Conservation (phyloP, 2,329 filamentous ascomycete species). For the Fusarium solani-melongenae region DNA sequence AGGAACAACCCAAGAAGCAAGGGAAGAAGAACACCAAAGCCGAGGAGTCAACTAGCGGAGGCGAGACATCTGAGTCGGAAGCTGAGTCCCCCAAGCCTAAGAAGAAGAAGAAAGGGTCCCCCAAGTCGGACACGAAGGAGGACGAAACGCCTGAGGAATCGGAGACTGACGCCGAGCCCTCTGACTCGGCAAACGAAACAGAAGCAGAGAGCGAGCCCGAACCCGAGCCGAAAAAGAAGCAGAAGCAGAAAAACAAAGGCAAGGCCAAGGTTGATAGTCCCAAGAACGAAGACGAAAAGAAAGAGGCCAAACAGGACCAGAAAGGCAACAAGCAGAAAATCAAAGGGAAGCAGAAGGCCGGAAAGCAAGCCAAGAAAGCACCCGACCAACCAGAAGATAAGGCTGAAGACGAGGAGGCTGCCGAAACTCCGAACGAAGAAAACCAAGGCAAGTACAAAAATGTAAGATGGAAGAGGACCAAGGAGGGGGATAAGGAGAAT, state of each 20-base stretch:
- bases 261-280: background rate
- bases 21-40: constrained; percentile 23
- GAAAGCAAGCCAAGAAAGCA: background rate
- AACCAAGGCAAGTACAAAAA: constrained; percentile 35
- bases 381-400: constrained; percentile 14
- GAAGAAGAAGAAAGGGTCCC: constrained; percentile 9
- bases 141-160: constrained; percentile 19
- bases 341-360: constrained; percentile 15
- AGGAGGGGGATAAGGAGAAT: background rate
- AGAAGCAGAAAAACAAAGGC: constrained; percentile 16
- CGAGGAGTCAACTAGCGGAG: constrained; percentile 4
- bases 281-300: constrained; percentile 17
- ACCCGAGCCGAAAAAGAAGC: constrained; percentile 9
- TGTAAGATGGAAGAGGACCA: constrained; percentile 1
- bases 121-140: constrained; percentile 13
- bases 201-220: constrained; percentile 26
- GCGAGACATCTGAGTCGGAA: constrained; percentile 31
- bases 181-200: constrained; percentile 26
- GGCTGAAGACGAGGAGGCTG: constrained; percentile 11
- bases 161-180: constrained; percentile 24
- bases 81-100: constrained; percentile 28
- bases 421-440: constrained; percentile 12
- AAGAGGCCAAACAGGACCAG: constrained; percentile 18
- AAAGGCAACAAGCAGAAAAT: constrained; percentile 22
- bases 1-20: constrained; percentile 31